phyloP scores from a whole-genome alignment of 805 yeast species.

The Wickerhamiella kazuoi region DNA sequence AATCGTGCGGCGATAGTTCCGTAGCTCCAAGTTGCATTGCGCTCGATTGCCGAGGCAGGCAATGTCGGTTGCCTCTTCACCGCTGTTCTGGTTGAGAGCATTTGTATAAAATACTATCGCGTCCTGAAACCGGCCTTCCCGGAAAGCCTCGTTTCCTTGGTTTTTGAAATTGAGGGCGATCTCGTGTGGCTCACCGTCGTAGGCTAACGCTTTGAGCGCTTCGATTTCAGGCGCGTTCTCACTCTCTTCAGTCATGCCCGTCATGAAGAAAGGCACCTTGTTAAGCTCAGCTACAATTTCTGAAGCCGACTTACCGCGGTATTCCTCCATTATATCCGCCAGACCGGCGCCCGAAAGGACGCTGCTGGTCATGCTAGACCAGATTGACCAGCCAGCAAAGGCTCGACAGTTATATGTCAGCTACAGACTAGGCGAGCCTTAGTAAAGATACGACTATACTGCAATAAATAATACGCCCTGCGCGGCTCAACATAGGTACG shows the following conservation, averaged over 20 bases:
- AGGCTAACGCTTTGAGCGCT: slow-evolving; percentile 78
- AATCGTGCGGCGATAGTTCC: slow-evolving; percentile 71
- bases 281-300: slow-evolving; percentile 65
- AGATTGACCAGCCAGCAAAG: too few relatives aligned
- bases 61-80: slow-evolving; percentile 18
- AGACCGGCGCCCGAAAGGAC: slow-evolving; percentile 3
- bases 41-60: slow-evolving; percentile 69
- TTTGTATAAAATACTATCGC: slow-evolving; percentile 68
- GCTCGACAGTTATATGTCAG: too few relatives aligned
- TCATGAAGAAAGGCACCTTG: slow-evolving; percentile 87
- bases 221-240: slow-evolving; percentile 53
- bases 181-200: slow-evolving; percentile 91
- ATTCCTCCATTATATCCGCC: slow-evolving; percentile 13
- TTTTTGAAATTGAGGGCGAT: slow-evolving; percentile 74
- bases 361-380: too few relatives aligned
- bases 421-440: too few relatives aligned
- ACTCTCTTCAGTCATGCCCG: slow-evolving; percentile 46
- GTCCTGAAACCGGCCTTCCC: slow-evolving; percentile 46
- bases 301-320: slow-evolving; percentile 44
- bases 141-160: slow-evolving; percentile 83
- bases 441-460: too few relatives aligned
- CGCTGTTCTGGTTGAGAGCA: slow-evolving; percentile 58
- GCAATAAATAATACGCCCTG: too few relatives aligned
- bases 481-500: too few relatives aligned
- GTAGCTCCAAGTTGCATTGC: slow-evolving; percentile 73